Conservation (phyloP, 306 rosid genomes). For the Inga laurina region DNA sequence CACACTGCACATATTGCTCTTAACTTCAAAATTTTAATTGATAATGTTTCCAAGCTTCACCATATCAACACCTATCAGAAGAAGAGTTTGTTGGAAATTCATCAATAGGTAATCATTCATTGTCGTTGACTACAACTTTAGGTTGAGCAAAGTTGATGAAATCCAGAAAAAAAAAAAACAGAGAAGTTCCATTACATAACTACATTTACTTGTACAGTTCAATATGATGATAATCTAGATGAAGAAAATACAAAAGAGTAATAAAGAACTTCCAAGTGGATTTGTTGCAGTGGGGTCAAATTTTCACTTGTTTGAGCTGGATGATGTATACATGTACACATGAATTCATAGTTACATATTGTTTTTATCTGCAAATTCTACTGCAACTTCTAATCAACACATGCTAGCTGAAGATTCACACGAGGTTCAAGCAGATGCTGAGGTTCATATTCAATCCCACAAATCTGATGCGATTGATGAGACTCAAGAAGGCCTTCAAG, state of each 20-base stretch:
- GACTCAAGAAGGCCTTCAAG: too few relatives aligned
- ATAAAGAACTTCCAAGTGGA: not conserved
- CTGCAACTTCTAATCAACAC: not conserved
- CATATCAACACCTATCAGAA: not conserved
- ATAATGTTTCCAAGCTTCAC: not conserved
- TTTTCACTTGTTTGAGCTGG: not conserved
- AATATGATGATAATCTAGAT: not conserved
- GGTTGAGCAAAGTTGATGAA: not conserved
- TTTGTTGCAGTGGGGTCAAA: not conserved
- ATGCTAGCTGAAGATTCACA: not conserved
- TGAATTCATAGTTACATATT: not conserved
- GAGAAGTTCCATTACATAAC: not conserved
- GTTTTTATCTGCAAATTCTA: not conserved
- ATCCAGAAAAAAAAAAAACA: not conserved
- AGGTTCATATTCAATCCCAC: not conserved
- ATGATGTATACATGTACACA: not conserved
- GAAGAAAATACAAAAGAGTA: not conserved
- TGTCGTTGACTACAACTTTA: not conserved
- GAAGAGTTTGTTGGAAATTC: not conserved
- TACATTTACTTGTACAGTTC: not conserved
- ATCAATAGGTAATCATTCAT: not conserved
- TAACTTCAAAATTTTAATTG: not conserved
- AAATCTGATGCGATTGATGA: not conserved
- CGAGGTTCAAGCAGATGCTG: not conserved
- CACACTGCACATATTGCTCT: not conserved